These are phyloP conservation scores for Trichoderma sp. DNA, from an alignment of 2,329 filamentous ascomycete species.

Conservation along the genomic window DNA sequence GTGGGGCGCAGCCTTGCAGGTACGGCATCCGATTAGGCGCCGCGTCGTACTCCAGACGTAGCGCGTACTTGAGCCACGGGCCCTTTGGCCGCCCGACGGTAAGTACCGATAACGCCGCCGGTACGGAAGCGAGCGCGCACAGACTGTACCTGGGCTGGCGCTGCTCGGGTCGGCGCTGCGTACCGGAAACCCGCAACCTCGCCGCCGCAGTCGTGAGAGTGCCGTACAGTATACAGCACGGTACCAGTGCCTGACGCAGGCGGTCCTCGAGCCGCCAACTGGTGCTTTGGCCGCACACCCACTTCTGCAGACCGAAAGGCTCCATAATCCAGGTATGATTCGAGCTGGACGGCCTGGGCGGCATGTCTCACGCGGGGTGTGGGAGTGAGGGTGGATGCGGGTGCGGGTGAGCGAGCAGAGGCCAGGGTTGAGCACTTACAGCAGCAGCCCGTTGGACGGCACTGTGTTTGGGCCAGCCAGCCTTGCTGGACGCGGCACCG, in stretches of 20 bases:
- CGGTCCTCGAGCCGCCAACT: neutral
- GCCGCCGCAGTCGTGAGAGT: no score
- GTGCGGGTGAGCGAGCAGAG: constrained; percentile 10
- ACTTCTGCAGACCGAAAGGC: constrained; percentile 24
- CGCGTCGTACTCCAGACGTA: constrained; percentile 19
- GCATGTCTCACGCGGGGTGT: constrained; percentile 27
- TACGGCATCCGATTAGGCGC: constrained; percentile 29
- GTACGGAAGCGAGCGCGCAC: neutral
- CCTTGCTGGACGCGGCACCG: constrained; percentile 3
- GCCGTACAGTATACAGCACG: no score
- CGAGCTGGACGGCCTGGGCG: constrained; percentile 24
- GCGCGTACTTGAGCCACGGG: neutral
- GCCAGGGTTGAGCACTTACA: neutral
- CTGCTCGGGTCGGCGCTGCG: neutral
- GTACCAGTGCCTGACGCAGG: neutral
- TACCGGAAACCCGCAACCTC: neutral
- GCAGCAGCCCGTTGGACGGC: neutral
- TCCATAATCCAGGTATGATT: constrained; percentile 27
- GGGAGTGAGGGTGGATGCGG: constrained; percentile 25
- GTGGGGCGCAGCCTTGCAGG: constrained; percentile 29
- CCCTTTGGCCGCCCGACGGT: neutral
- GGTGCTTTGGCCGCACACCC: constrained; percentile 8
- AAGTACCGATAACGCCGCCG: neutral
- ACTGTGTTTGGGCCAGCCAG: constrained; percentile 21
- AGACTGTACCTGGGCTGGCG: constrained; percentile 1